Conservation (phyloP, 306 rosid species). For the Acacia confusa region DNA sequence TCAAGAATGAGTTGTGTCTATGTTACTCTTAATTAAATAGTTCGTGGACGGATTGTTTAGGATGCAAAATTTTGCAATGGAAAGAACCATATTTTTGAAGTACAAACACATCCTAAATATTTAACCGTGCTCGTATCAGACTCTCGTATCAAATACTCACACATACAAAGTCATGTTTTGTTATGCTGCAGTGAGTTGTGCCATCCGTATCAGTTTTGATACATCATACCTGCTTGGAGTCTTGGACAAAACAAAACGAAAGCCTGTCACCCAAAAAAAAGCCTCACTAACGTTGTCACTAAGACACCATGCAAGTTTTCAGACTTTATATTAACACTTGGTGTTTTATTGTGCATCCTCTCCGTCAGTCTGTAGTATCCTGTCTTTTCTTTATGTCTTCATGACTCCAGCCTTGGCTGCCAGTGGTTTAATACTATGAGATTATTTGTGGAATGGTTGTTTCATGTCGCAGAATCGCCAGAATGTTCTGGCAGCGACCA, state of each 20-base stretch:
- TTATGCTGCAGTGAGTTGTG: not conserved
- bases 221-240: not conserved
- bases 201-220: not conserved
- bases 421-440: not conserved
- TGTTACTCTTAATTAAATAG: not conserved
- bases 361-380: not conserved
- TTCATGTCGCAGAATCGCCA: not conserved
- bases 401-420: not conserved
- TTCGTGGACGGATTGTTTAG: slow-evolving; percentile 29
- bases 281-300: not conserved
- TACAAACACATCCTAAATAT: not conserved
- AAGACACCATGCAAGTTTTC: not conserved
- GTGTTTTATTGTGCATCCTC: not conserved
- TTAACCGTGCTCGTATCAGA: not conserved
- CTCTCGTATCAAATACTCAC: not conserved
- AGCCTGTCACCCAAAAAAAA: too few relatives aligned
- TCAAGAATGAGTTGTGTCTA: not conserved
- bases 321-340: not conserved
- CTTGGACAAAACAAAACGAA: not conserved
- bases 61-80: not conserved
- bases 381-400: not conserved
- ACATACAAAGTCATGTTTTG: not conserved
- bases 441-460: not conserved
- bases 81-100: not conserved
- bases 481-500: not conserved